Percentiles rank a stretch among this genome's conserved stretches.
phyloP scores from a whole-genome alignment of 2,329 filamentous ascomycete species.

The Diplodia mutila region DNA sequence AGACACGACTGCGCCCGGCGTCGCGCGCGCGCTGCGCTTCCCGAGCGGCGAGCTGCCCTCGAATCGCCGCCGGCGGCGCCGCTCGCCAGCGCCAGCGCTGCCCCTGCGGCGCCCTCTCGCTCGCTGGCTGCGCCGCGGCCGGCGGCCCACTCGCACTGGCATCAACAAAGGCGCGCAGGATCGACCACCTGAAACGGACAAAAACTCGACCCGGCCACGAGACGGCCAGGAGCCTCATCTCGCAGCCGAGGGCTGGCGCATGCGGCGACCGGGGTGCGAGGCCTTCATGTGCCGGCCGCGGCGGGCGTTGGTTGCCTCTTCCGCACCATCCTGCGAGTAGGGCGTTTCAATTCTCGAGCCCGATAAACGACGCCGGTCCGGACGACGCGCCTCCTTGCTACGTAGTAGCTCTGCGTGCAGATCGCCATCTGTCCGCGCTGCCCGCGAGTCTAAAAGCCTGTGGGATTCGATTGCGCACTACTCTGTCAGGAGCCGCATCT shows the following conservation, averaged over 20 bases:
- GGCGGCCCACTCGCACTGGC: not conserved
- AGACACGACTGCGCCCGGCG: constrained; percentile 20
- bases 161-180: constrained; percentile 22
- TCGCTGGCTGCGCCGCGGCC: not conserved
- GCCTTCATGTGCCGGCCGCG: constrained; percentile 16
- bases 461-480: constrained; percentile 9
- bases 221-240: constrained; percentile 21
- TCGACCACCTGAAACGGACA: constrained; percentile 25
- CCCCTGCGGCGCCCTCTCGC: not conserved
- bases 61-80: not conserved
- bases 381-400: constrained; percentile 20
- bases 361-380: constrained; percentile 19
- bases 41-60: constrained; percentile 12
- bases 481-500: constrained; percentile 15
- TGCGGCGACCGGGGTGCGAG: constrained; percentile 15
- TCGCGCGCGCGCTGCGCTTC: constrained; percentile 13
- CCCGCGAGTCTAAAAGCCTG: constrained; percentile 19
- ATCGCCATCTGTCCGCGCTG: constrained; percentile 15
- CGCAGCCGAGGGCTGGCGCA: constrained; percentile 20
- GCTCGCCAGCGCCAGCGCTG: not conserved
- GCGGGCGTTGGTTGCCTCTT: constrained; percentile 21
- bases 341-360: constrained; percentile 21
- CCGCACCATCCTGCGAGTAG: constrained; percentile 17
- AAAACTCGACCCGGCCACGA: constrained; percentile 23
- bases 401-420: constrained; percentile 11